Base-by-base conservation (phyloP, 495 filamentous ascomycete genomes). In the Podospora conica region DNA sequence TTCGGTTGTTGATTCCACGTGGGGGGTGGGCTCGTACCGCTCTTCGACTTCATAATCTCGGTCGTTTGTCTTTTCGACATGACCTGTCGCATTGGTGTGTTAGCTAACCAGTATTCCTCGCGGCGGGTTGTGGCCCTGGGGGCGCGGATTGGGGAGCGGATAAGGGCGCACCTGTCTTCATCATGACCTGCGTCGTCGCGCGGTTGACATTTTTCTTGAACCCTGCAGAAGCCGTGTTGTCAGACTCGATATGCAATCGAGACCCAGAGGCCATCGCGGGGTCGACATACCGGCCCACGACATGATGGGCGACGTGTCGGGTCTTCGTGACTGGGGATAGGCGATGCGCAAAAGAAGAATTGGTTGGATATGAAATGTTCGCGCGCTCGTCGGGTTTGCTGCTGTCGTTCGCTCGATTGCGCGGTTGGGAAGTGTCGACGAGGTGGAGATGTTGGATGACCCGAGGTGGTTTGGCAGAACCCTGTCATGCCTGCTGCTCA, bases 161-260 rank as follows among this genome's bases (percentile, higher is more conserved):
- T 31, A 10, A n/a, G 18, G 9, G 69, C 71, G 61, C 21, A 91
- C 89, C 91, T 21, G 95, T 93, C 84, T 97, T 98, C 95, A 98
- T 98, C 93, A 98, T 97, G 63, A 97, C 94, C 88, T 97, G 94
- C 76, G 96, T 97, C 78, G 93, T 96, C 66, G 95, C 94, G 78
- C 95, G 91, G 82, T 95, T 95, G 83, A 96, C 92, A 85, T 94
- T 96, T 77, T 97, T 98, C 85, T 97, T 98, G 81, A 98, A 97
- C 62, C 95, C 95, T 96, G 71, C 5, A 20, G 20, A 22, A 72
- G 53, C 23, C 27, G 54, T 5, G 31, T 55, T n/a, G 68, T 54
- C 58, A 63, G 63, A 58, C 40, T 23, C 15, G 22, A 53, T 56
- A 31, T 28, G 22, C 54, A 9, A 31, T 53, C 23, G 40, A 9